Conservation (phyloP, 1,284 basidiomycete genomes). For the Ceraceosorus guamensis region DNA sequence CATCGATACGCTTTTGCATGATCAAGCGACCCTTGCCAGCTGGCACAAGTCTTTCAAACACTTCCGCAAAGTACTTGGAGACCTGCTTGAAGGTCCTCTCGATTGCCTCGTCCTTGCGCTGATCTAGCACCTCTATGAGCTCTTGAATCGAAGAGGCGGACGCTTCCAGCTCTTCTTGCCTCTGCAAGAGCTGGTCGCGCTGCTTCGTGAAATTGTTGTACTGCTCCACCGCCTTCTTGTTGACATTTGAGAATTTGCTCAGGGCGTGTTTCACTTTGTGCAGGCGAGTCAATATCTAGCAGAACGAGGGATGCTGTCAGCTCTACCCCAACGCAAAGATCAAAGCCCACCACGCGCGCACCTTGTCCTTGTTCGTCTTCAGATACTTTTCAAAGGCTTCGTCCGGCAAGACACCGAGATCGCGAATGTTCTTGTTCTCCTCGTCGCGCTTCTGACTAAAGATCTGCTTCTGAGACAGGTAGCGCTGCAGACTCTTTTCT, state of each 20-base stretch:
- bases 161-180: constrained; percentile 81
- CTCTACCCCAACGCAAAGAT: not conserved
- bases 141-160: constrained; percentile 84
- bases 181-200: constrained; percentile 76
- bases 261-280: constrained; percentile 83
- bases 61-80: constrained; percentile 89
- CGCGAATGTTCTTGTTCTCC: constrained; percentile 86
- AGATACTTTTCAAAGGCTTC: constrained; percentile 95
- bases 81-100: constrained; percentile 98
- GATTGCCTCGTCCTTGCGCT: constrained; percentile 96
- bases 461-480: constrained; percentile 82
- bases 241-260: constrained; percentile 94
- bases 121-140: constrained; percentile 88
- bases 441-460: constrained; percentile 77
- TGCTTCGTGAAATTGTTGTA: constrained; percentile 97
- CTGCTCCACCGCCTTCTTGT: constrained; percentile 99
- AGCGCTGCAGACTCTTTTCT: constrained; percentile 90
- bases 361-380: constrained; percentile 68
- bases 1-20: constrained; percentile 81
- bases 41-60: constrained; percentile 95
- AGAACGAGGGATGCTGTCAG: not conserved
- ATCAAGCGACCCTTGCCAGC: constrained; percentile 81
- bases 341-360: constrained; percentile 51
- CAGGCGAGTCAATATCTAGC: constrained; percentile 79
- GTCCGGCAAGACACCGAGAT: constrained; percentile 90